Percentiles rank a stretch among this genome's conserved stretches.
phyloP scores from a whole-genome alignment of 78 protist species.

The Isochrysis galbana region DNA sequence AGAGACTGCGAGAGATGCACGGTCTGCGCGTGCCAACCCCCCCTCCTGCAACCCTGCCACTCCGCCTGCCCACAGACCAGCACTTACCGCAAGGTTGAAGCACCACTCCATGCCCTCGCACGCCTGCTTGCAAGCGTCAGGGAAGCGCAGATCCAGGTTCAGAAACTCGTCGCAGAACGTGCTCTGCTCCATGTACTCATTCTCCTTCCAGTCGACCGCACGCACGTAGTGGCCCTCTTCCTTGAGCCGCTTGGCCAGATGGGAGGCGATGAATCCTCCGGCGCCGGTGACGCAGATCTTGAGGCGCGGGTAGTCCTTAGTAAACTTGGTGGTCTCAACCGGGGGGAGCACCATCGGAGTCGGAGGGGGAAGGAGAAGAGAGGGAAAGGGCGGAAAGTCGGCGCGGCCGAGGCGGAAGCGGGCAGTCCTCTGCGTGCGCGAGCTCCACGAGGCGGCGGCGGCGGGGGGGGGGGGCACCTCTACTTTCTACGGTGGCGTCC shows the following conservation, averaged over 20 bases:
- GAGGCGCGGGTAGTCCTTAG: not conserved
- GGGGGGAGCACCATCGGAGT: not conserved
- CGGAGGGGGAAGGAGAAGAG: not conserved
- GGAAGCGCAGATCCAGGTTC: constrained; percentile 65
- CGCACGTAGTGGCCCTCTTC: constrained; percentile 69
- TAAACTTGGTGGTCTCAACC: not conserved
- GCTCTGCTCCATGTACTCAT: constrained; percentile 68
- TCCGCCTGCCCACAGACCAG: no score
- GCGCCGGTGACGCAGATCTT: constrained; percentile 69
- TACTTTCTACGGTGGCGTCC: no score
- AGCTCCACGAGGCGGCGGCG: not conserved
- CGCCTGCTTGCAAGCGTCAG: constrained; percentile 59
- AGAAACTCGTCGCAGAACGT: constrained; percentile 83
- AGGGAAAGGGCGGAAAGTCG: not conserved
- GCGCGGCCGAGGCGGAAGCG: not conserved
- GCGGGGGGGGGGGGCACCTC: not conserved
- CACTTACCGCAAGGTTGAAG: constrained; percentile 76
- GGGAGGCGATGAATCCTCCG: constrained; percentile 88
- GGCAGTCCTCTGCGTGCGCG: no score
- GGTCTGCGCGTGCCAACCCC: not conserved
- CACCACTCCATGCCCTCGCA: constrained; percentile 61
- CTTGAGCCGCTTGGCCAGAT: constrained; percentile 69
- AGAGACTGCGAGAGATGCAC: not conserved
- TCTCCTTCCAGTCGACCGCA: constrained; percentile 77
- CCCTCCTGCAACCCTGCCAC: no score